These are phyloP conservation scores for Aspergillus versicolor DNA, from an alignment of 2,329 filamentous ascomycete species.

Conservation along the genomic window DNA sequence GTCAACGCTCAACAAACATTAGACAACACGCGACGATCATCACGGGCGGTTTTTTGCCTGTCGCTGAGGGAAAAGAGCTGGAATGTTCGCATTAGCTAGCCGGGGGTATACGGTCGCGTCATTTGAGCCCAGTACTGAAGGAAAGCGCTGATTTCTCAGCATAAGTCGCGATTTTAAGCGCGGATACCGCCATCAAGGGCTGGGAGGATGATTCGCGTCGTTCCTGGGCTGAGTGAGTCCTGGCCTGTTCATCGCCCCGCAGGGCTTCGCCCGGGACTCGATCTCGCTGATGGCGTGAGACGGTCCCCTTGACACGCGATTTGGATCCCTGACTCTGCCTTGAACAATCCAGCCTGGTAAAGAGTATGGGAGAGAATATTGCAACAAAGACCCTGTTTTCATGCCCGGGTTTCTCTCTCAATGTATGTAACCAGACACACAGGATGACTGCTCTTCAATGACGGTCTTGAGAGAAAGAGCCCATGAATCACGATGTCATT, in stretches of 20 bases:
- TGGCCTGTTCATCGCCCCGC: constrained; percentile 3
- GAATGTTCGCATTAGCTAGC: no score
- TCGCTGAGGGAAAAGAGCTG: no score
- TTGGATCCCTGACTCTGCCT: background rate
- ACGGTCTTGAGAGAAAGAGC: background rate
- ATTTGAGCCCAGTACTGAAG: background rate
- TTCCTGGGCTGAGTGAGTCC: background rate
- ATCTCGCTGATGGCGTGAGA: constrained; percentile 18
- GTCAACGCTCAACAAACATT: background rate
- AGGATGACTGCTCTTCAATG: background rate
- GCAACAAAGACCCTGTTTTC: background rate
- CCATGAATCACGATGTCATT: background rate
- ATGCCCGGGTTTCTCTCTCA: background rate
- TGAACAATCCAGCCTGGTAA: background rate
- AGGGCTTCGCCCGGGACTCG: constrained; percentile 13
- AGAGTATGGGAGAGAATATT: background rate
- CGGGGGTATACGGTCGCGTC: background rate
- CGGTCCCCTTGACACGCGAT: background rate
- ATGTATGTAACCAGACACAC: background rate
- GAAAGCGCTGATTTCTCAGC: constrained; percentile 3
- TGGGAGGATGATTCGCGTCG: background rate
- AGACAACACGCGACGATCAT: background rate
- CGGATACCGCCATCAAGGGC: constrained; percentile 5
- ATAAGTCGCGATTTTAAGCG: constrained; percentile 7
- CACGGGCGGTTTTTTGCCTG: no score